Base-by-base conservation (phyloP, 140 eudicot species). In the Flaveria floridana region DNA sequence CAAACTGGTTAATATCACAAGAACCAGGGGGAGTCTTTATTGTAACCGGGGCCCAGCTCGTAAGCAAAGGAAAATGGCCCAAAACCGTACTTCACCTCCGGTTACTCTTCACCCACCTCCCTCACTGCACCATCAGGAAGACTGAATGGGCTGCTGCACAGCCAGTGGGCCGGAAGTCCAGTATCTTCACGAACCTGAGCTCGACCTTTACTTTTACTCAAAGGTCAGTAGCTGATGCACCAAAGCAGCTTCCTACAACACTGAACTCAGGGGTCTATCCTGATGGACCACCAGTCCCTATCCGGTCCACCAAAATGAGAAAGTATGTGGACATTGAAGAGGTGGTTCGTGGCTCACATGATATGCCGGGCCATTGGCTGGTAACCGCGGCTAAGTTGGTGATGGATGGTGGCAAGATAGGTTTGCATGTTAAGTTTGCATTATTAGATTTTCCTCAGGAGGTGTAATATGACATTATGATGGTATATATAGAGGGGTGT, bases 351-450 rank as follows among this genome's bases (percentile, higher is more conserved):
- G 96, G 95, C 13, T 95, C 99, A 4, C 88, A 87, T 61, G 97
- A 94, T 76, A 76, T 80, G 51, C 97, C 99, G 2, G 99, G 99
- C 26, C 99, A 94, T 83, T 94, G 99, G 99, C 58, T 94, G 80
- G 99, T 94, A 8, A 94, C 96, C 2, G 99, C 95, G 6, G 99
- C 95, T 34, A 94, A 91, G 87, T 75, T 94, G 76, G 95, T 84
- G 75, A 51, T 80, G 37, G 99, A 94, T 7, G 90, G 84, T 7
- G 97, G 97, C 68, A 94, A 88, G 79, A 87, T 94, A 34, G 96
- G 94, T n/a, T 71, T 94, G 75, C 90, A 88, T 62, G 97, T 88
- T 19, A 94, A 94, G 79, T 94, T 85, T 85, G 91, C 96, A 23
- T 80, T 90, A 46, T 81, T 92, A 13, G 95, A 91, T 82, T 91